A percentile compares a stretch with the other conserved stretches of the same genome.
phyloP scores from a whole-genome alignment of 148 eudicot species.

The Drosera capensis region DNA sequence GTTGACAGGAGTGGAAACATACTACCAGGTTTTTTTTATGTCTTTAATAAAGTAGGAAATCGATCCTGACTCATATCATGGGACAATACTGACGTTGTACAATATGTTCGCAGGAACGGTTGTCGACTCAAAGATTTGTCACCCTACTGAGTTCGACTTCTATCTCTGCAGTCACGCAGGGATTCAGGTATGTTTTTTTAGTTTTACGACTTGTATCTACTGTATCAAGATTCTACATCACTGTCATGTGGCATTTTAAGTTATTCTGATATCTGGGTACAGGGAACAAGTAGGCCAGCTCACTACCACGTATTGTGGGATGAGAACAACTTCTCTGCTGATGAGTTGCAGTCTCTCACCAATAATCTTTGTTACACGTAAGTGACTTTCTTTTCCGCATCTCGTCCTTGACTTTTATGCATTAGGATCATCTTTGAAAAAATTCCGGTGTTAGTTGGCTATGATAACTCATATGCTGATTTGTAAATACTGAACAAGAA shows the following conservation, averaged over 20 bases:
- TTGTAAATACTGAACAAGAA: too few relatives aligned
- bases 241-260: background rate
- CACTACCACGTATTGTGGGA: conserved; percentile 79
- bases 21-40: conserved; percentile 35
- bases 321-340: conserved; percentile 65
- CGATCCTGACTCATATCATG: background rate
- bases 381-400: conserved; percentile 4
- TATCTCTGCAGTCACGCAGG: conserved; percentile 97
- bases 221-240: background rate
- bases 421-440: too few relatives aligned
- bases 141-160: conserved; percentile 94
- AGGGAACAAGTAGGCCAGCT: conserved; percentile 81
- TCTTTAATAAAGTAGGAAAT: background rate
- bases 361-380: conserved; percentile 70
- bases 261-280: conserved; percentile 3
- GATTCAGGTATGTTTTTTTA: conserved; percentile 42
- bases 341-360: conserved; percentile 53
- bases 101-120: conserved; percentile 53
- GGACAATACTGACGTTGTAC: background rate
- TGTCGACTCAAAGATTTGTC: conserved; percentile 86
- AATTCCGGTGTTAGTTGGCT: background rate
- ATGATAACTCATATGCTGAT: too few relatives aligned
- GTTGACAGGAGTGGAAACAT: conserved; percentile 65
- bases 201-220: background rate
- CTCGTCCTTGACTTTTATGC: too few relatives aligned